A percentile compares a stretch with the other conserved stretches of the same genome.
Evolutionary conservation across 2,329 filamentous ascomycete genomes (phyloP).

Genomic region (Fusarium guadeloupense): DNA sequence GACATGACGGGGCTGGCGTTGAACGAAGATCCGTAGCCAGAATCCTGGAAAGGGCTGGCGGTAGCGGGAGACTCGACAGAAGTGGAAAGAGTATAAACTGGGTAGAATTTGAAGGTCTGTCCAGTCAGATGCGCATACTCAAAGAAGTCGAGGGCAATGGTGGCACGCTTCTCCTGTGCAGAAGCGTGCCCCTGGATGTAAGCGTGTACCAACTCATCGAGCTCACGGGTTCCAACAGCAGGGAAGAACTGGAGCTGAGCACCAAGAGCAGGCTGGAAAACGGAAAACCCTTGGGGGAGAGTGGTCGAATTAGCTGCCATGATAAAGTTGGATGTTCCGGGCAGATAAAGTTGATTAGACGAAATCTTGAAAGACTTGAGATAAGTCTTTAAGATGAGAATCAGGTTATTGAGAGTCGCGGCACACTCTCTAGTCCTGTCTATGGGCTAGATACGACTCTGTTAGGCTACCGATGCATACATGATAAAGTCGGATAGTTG

Average conservation of each 20-base stretch:
- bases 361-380: constrained; percentile 13
- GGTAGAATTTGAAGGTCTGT: constrained; percentile 69
- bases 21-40: constrained; percentile 58
- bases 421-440: constrained; percentile 22
- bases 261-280: constrained; percentile 67
- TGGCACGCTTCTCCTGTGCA: constrained; percentile 67
- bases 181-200: constrained; percentile 64
- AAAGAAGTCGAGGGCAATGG: constrained; percentile 68
- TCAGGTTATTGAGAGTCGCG: constrained; percentile 7
- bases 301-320: constrained; percentile 42
- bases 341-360: constrained; percentile 6
- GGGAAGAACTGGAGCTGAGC: constrained; percentile 71
- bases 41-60: constrained; percentile 53
- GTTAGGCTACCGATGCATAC: constrained; percentile 15
- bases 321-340: constrained; percentile 16
- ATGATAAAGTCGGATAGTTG: constrained; percentile 26
- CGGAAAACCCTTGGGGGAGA: constrained; percentile 62
- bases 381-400: background rate
- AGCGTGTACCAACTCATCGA: constrained; percentile 67
- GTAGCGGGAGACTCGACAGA: constrained; percentile 56
- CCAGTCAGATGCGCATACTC: constrained; percentile 63
- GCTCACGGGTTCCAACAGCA: constrained; percentile 68
- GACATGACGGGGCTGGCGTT: constrained; percentile 61
- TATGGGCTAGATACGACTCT: constrained; percentile 5
- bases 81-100: constrained; percentile 54